Base-by-base conservation (phyloP, 192 early-diverging fungal species). In the Geranomyces variabilis region DNA sequence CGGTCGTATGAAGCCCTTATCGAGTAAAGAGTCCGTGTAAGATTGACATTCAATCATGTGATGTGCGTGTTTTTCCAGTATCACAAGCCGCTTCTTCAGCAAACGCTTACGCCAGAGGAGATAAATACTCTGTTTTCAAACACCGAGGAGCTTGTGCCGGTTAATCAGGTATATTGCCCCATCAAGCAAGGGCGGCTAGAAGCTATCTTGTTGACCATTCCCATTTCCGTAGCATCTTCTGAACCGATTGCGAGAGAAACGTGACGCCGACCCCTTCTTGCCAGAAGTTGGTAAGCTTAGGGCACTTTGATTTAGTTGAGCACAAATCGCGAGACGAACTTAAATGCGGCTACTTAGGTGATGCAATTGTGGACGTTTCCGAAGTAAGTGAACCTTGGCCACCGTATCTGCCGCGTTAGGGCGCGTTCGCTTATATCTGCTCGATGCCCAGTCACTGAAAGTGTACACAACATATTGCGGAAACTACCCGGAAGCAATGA, bases 401-500 rank as follows among this genome's bases (percentile, higher is more conserved):
- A 5, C 41, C 57, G 29, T 73, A 9, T 4, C 4, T 53, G n/a
- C 24, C 51, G n/a, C 17, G 3, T n/a, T 17, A 19, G 46, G 12
- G 19, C 3, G n/a, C 51, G 15, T 3, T 53, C 51, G 7, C 17
- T 24, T 15, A 24, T 53, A 6, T 24, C 51, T 8, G 3, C 17
- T 53, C 24, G 51, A n/a, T 56, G n/a, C 24, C 45, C 66, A 80
- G 66, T 80, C 75, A 12, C 70, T 86, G 17, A 74, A 82, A 61
- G 77, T 77, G 2, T 85, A 86, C 63, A 79, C 74, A 24, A 62
- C 51, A 10, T 86, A 86, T 69, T 81, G 78, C 36, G 71, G 77
- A 63, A 87, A 87, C 61, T 87, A 84, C 49, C 84, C 80, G 17
- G 60, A 65, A 43, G 85, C 85, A 15, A 84, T 84, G 85, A 82